phyloP scores from a whole-genome alignment of 306 rosid species.

The Sicyos baderoa region DNA sequence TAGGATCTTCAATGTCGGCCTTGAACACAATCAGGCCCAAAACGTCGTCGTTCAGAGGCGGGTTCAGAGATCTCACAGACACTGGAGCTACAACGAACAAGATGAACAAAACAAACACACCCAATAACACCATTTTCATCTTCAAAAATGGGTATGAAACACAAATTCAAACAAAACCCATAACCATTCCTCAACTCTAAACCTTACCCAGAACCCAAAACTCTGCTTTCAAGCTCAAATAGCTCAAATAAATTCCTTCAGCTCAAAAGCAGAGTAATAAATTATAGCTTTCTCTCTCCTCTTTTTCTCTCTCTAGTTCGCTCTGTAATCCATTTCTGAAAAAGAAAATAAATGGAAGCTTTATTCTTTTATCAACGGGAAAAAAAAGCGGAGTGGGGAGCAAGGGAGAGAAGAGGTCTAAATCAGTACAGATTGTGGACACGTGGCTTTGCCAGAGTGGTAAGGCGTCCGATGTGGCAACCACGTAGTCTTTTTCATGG shows the following conservation, averaged over 20 bases:
- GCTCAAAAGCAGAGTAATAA: constrained; percentile 10
- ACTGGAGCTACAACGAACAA: constrained; percentile 34
- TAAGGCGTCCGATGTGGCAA: constrained; percentile 27
- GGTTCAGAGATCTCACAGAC: constrained; percentile 44
- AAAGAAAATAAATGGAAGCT: constrained; percentile 13
- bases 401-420: constrained; percentile 28
- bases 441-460: constrained; percentile 33
- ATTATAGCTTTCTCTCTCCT: neutral
- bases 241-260: constrained; percentile 3
- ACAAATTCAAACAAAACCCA: constrained; percentile 19
- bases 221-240: no score
- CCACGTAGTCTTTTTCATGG: constrained; percentile 19
- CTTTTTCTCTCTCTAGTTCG: neutral
- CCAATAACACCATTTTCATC: constrained; percentile 31
- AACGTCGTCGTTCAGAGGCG: constrained; percentile 87
- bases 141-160: constrained; percentile 18
- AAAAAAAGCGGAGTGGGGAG: constrained; percentile 25
- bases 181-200: constrained; percentile 34
- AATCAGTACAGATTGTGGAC: constrained; percentile 28
- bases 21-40: constrained; percentile 90
- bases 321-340: constrained; percentile 3
- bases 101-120: constrained; percentile 19
- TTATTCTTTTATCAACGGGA: constrained; percentile 46
- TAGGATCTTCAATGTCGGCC: constrained; percentile 79
- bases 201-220: no score